Conservation (phyloP, 2,329 filamentous ascomycete species). For the Blastomyces emzantsi region DNA sequence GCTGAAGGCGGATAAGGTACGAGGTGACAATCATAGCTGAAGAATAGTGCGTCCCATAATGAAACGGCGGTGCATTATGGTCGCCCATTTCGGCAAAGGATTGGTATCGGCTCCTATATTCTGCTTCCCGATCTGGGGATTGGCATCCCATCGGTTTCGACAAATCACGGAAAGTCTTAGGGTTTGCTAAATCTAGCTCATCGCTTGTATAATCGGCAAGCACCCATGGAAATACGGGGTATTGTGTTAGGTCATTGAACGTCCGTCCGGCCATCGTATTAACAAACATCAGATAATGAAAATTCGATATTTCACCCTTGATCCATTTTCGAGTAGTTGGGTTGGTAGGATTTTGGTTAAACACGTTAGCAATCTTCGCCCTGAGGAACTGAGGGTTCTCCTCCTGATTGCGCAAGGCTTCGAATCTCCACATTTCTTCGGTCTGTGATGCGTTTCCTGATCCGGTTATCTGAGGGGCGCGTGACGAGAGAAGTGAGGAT, state of each 20-base stretch:
- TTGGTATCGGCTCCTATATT: constrained; percentile 75
- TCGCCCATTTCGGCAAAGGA: constrained; percentile 89
- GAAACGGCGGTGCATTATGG: constrained; percentile 64
- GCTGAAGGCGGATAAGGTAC: constrained; percentile 87
- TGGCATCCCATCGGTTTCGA: constrained; percentile 97
- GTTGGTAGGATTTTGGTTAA: constrained; percentile 72
- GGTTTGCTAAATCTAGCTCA: constrained; percentile 77
- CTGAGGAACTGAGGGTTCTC: constrained; percentile 61
- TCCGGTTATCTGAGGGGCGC: constrained; percentile 70
- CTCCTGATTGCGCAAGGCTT: constrained; percentile 63
- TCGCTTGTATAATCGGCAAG: constrained; percentile 92
- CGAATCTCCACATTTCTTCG: constrained; percentile 86
- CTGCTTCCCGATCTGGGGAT: constrained; percentile 61
- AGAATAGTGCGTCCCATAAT: constrained; percentile 97
- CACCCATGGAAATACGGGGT: constrained; percentile 97
- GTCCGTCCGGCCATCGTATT: constrained; percentile 96
- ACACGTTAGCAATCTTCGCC: constrained; percentile 84
- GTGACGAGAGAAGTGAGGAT: constrained; percentile 62
- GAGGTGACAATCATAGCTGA: constrained; percentile 98
- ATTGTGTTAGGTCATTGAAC: constrained; percentile 97
- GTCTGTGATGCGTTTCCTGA: constrained; percentile 61
- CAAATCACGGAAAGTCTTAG: constrained; percentile 77
- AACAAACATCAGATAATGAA: constrained; percentile 96
- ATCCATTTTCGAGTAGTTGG: constrained; percentile 85
- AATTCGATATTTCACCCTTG: constrained; percentile 92